phyloP scores from a whole-genome alignment of 2,329 filamentous ascomycete genomes.

The Talaromyces atroroseus region DNA sequence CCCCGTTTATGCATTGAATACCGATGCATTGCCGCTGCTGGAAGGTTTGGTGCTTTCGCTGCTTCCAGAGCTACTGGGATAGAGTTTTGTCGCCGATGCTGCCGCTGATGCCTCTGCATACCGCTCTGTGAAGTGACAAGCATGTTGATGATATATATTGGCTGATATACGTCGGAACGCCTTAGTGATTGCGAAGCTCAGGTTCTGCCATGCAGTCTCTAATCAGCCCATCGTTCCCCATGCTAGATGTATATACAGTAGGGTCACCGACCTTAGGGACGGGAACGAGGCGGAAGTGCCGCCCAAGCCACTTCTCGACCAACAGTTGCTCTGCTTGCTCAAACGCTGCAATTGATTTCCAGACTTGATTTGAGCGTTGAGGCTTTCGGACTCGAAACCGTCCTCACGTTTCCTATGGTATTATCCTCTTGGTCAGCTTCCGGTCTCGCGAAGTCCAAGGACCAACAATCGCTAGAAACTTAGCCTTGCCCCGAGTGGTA shows the following conservation, averaged over 20 bases:
- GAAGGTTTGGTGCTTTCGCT: constrained; percentile 63
- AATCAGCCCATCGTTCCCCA: background rate
- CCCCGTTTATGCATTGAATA: constrained; percentile 68
- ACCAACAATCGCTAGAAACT: constrained; percentile 13
- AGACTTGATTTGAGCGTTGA: constrained; percentile 6
- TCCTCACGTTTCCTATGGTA: constrained; percentile 12
- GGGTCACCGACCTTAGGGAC: constrained; percentile 9
- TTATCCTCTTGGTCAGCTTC: constrained; percentile 12
- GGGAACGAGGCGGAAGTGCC: constrained; percentile 6
- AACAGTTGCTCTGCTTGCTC: background rate
- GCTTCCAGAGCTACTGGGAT: constrained; percentile 74
- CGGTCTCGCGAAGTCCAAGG: constrained; percentile 3
- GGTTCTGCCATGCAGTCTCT: background rate
- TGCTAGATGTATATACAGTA: background rate
- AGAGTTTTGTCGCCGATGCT: constrained; percentile 83
- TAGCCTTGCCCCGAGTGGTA: constrained; percentile 13
- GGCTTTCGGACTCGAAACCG: constrained; percentile 8
- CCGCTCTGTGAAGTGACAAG: constrained; percentile 69
- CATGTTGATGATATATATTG: constrained; percentile 54
- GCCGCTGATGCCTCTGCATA: constrained; percentile 67
- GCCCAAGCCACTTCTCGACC: constrained; percentile 9
- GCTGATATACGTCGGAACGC: background rate
- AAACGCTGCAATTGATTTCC: background rate
- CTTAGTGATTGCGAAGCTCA: background rate
- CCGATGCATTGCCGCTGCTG: constrained; percentile 48